These are phyloP conservation scores for Articulospora tetracladia DNA, from an alignment of 495 filamentous ascomycete species.

Conservation along the genomic window DNA sequence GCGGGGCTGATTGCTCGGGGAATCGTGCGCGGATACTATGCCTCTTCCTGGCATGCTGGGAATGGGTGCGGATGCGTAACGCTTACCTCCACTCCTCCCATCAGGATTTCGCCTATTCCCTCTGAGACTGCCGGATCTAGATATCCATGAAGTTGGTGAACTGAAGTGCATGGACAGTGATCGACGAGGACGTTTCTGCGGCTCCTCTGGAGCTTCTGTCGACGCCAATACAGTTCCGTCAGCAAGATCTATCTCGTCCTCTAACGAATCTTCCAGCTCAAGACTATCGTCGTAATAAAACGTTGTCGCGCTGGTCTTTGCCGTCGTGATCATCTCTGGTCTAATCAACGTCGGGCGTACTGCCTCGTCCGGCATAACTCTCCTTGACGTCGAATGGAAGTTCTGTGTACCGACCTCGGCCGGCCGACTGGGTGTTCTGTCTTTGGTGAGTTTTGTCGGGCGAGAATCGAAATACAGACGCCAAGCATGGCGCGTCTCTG, in stretches of 20 bases:
- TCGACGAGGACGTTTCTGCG: constrained; percentile 33
- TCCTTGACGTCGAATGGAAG: constrained; percentile 25
- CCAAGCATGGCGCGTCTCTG: constrained; percentile 30
- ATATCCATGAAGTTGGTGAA: constrained; percentile 45
- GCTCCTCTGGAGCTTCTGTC: constrained; percentile 6
- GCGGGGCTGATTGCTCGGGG: constrained; percentile 1
- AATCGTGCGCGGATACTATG: constrained; percentile 16
- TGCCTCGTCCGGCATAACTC: constrained; percentile 28
- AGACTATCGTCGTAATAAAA: constrained; percentile 21
- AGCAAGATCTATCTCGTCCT: constrained; percentile 11
- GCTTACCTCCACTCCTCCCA: constrained; percentile 32
- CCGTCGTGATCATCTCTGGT: constrained; percentile 18
- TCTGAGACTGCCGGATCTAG: constrained; percentile 44
- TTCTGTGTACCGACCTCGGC: constrained; percentile 21
- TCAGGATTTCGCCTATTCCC: constrained; percentile 34
- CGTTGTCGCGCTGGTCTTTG: neutral
- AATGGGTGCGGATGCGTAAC: constrained; percentile 42
- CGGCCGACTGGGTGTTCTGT: constrained; percentile 27
- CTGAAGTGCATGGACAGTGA: constrained; percentile 53
- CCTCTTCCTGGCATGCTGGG: constrained; percentile 17
- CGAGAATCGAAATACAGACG: constrained; percentile 42
- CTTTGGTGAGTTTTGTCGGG: constrained; percentile 33
- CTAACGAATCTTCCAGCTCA: constrained; percentile 12
- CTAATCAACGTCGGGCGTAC: constrained; percentile 23
- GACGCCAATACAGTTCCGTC: constrained; percentile 1